Conservation (phyloP, 2,329 filamentous ascomycete species). For the Hymenoscyphus occultus region DNA sequence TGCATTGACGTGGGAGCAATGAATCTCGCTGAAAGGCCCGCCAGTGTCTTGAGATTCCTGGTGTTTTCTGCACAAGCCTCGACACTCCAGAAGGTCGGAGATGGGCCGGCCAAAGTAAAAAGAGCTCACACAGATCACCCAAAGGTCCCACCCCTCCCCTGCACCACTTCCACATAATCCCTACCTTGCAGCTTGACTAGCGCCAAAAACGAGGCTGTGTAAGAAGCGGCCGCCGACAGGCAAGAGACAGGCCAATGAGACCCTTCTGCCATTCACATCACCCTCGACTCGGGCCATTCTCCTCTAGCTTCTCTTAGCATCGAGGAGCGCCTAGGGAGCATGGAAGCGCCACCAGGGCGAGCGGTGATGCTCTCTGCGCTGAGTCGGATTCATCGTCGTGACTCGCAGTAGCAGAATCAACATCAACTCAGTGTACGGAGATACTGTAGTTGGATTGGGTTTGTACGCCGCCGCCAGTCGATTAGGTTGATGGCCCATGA, state of each 20-base stretch:
- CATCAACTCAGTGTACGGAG: too few relatives aligned
- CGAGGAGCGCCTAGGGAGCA: not conserved
- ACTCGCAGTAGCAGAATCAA: not conserved
- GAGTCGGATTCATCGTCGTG: not conserved
- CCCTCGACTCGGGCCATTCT: not conserved
- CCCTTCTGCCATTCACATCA: not conserved
- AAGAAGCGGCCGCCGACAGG: not conserved
- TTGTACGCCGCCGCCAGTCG: not conserved
- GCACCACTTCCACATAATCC: not conserved
- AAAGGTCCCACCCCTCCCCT: not conserved
- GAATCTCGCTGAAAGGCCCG: not conserved
- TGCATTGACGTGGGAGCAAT: not conserved
- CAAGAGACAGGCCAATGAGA: too few relatives aligned
- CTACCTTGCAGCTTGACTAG: constrained; percentile 1
- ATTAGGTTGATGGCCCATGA: not conserved
- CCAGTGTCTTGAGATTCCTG: not conserved
- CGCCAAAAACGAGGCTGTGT: constrained; percentile 8
- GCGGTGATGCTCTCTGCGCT: not conserved
- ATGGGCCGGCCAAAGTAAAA: not conserved
- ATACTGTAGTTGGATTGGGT: too few relatives aligned
- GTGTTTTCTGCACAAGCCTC: constrained; percentile 1
- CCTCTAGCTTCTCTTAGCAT: not conserved
- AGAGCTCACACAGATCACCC: not conserved
- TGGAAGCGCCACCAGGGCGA: not conserved
- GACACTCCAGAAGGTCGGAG: not conserved